Base-by-base conservation (phyloP, 1,139 yeast species). In the Candida sanyaensis region DNA sequence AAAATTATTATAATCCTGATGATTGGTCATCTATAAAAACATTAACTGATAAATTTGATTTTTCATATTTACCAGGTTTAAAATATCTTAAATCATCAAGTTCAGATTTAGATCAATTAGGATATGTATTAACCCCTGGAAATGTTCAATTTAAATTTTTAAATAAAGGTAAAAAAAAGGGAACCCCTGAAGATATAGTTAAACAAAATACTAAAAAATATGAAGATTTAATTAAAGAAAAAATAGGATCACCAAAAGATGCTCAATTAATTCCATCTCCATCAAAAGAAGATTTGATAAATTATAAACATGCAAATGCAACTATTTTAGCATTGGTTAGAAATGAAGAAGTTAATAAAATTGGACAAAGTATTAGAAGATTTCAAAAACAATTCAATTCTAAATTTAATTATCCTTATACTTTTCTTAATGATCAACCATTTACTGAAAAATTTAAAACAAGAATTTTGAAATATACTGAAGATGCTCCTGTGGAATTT, bases 341-440 rank as follows among this genome's bases (percentile, higher is more conserved):
- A 48, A 87, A 88, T 60, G 58, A 75, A 5, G 96, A 89, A 59
- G 61, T 76, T 13, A 57, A 56, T 0, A 75, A 66, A 1, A 75
- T 88, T 12, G 62, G 79, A 0, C 57, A 59, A 10, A 78, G 95
- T 2, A 81, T 89, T 47, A 60, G 62, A 43, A 77, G 76, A 55
- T 77, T 89, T 34, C 96, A 89, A 59, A 64, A 64, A 27, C 75
- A 72, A 4, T 89, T 90, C 69, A 90, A 90, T 61, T 55, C 65
- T 28, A 84, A 86, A 60, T 89, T 83, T 63, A 75, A 78, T 44
- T 89, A 89, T 60, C 96, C 96, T 0, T 88, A 89, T 73, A 87
- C 89, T 1, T 88, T 89, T 58, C 63, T 89, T 44, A 89, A 88
- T 61, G 95, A 89, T 59, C 74, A 71, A 48, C 83, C 82, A 7